These are phyloP conservation scores for Mycena floridula DNA, from an alignment of 768 basidiomycete species.

Conservation along the genomic window DNA sequence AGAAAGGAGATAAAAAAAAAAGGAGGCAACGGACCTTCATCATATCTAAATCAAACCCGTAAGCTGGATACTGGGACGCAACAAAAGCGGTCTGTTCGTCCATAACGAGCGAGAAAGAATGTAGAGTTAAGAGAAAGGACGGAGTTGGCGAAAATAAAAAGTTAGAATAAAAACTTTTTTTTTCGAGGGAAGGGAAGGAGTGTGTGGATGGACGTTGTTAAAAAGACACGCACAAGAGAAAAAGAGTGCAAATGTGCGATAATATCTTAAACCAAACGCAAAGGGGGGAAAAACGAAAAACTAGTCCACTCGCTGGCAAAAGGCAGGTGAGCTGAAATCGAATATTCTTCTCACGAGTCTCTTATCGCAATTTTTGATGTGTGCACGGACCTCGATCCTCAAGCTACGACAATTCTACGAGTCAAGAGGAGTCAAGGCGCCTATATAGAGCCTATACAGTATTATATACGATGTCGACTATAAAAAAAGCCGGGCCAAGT, in stretches of 20 bases:
- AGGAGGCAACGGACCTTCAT: conserved; percentile 61
- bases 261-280: neutral
- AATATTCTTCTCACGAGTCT: too few species aligned
- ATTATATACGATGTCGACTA: too few species aligned
- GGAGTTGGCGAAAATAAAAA: conserved; percentile 4
- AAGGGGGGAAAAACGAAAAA: too few species aligned
- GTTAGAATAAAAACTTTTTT: conserved; percentile 8
- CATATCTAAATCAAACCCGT: conserved; percentile 84
- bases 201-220: conserved; percentile 4
- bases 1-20: conserved; percentile 1
- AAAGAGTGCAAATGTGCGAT: conserved; percentile 2
- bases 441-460: too few species aligned
- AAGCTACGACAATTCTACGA: too few species aligned
- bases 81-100: conserved; percentile 69
- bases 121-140: conserved; percentile 23
- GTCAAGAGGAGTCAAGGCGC: too few species aligned
- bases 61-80: conserved; percentile 58
- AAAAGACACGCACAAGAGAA: conserved; percentile 12
- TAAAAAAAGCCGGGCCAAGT: too few species aligned
- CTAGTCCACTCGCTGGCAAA: too few species aligned
- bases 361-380: too few species aligned
- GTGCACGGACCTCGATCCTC: too few species aligned
- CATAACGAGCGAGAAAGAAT: conserved; percentile 49
- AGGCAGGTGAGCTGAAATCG: too few species aligned
- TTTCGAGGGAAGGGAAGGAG: conserved; percentile 5